Conservation (phyloP, 768 basidiomycete genomes). For the Xerocomellus chrysenteron region DNA sequence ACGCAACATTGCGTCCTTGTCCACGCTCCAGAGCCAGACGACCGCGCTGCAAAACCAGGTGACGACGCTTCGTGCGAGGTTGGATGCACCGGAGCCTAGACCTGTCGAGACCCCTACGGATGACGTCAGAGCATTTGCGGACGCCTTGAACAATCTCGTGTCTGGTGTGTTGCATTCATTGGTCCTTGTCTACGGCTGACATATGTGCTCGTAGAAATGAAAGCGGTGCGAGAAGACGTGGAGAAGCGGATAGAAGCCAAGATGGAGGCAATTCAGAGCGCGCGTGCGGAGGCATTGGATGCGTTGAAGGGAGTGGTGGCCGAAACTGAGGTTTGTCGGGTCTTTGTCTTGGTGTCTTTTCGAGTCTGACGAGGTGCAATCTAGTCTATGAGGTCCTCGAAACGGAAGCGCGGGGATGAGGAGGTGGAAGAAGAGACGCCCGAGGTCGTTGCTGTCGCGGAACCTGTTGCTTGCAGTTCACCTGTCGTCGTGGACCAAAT, state of each 20-base stretch:
- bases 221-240: slow-evolving; percentile 39
- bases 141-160: slow-evolving; percentile 39
- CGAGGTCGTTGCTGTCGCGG: not conserved
- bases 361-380: slow-evolving; percentile 22
- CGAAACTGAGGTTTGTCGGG: slow-evolving; percentile 28
- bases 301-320: slow-evolving; percentile 36
- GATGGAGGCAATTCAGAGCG: slow-evolving; percentile 43
- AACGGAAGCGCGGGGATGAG: slow-evolving; percentile 61
- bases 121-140: slow-evolving; percentile 32
- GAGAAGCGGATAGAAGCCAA: slow-evolving; percentile 47
- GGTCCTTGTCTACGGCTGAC: not conserved
- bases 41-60: slow-evolving; percentile 17
- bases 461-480: not conserved
- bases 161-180: slow-evolving; percentile 36
- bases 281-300: slow-evolving; percentile 39
- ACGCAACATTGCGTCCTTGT: slow-evolving; percentile 32
- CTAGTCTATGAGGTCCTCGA: slow-evolving; percentile 42
- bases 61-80: slow-evolving; percentile 17
- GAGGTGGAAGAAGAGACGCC: slow-evolving; percentile 25
- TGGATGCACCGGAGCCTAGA: slow-evolving; percentile 18
- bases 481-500: not conserved
- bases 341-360: slow-evolving; percentile 11
- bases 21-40: slow-evolving; percentile 28
- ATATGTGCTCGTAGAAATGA: slow-evolving; percentile 40
- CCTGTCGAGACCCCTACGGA: slow-evolving; percentile 10